Evolutionary conservation across 768 basidiomycete genomes (phyloP).

Genomic region (Amanita exitialis): DNA sequence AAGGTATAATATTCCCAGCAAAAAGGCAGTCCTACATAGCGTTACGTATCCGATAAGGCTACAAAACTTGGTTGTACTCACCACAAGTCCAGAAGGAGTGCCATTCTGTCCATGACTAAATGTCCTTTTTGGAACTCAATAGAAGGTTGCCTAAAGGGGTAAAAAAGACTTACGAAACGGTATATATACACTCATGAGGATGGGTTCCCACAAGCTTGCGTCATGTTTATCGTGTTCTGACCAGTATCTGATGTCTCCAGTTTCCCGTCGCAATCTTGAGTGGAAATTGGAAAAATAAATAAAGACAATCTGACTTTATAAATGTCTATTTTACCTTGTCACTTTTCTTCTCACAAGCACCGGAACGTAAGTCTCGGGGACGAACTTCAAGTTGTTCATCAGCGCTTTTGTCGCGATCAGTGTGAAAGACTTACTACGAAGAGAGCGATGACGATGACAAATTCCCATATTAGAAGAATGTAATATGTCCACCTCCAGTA

Average conservation of each 20-base stretch:
- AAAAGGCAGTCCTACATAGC: slow-evolving; percentile 42
- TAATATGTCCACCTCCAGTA: slow-evolving; percentile 77
- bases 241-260: slow-evolving; percentile 42
- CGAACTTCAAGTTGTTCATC: slow-evolving; percentile 26
- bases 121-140: slow-evolving; percentile 31
- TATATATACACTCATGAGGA: slow-evolving; percentile 50
- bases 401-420: background rate
- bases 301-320: background rate
- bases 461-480: slow-evolving; percentile 60
- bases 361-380: slow-evolving; percentile 67
- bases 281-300: background rate
- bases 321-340: slow-evolving; percentile 23
- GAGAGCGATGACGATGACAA: slow-evolving; percentile 39
- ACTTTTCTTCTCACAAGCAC: slow-evolving; percentile 56
- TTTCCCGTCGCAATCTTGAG: slow-evolving; percentile 40
- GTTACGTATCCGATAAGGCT: slow-evolving; percentile 9
- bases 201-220: slow-evolving; percentile 31
- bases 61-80: slow-evolving; percentile 27
- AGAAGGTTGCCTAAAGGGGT: background rate
- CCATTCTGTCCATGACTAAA: slow-evolving; percentile 61
- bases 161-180: slow-evolving; percentile 54
- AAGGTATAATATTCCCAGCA: slow-evolving; percentile 53
- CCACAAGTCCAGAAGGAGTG: slow-evolving; percentile 63
- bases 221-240: slow-evolving; percentile 49
- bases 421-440: slow-evolving; percentile 30